Base-by-base conservation (phyloP, 1,284 basidiomycete genomes). In the Agaricales sp. region DNA sequence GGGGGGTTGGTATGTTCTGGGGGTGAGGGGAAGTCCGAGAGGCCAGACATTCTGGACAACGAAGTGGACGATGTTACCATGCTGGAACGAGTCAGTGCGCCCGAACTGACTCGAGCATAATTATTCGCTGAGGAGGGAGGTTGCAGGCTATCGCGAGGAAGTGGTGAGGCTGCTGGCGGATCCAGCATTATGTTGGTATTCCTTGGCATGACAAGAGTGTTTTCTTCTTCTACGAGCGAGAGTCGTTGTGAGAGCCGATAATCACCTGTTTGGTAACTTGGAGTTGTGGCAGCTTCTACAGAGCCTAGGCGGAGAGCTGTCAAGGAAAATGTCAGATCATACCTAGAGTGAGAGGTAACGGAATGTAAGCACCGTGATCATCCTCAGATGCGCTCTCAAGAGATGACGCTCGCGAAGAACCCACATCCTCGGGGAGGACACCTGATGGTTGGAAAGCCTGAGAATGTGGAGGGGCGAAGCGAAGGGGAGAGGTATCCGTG, bases 21-120 rank as follows among this genome's bases (percentile, higher is more conserved):
- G 2, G 76, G 84, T 8, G 64, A 65, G 1, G 84, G 84, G 61
- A 87, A 87, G 57, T 86, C 84, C 3, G 82, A 85, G n/a, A 87
- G 71, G 8, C 72, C 71, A 2, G 82, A 85, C 66, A 86, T 85
- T 37, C 71, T 71, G 1, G 83, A 86, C 21, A 63, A 55, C 25
- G 67, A 68, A 0, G 77, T 77, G 1, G 76, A 79, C 24, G 67
- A 71, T 1, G 85, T 87, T 69, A 80, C 67, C 60, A 74, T 80
- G 59, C 85, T 87, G 55, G 77, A 77, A 12, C 59, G 63, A 43
- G 78, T 41, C n/a, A 41, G 18, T 11, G 8, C 39, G 19, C 39
- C 16, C 8, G 39, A 11, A 16, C 39, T 41, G 16, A 18, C 16
- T 6, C 39, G 39, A 16, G 39, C 6, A 16, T 11, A 41, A 20